Base-by-base conservation (phyloP, 306 rosid genomes). In the Echinosophora koreensis region DNA sequence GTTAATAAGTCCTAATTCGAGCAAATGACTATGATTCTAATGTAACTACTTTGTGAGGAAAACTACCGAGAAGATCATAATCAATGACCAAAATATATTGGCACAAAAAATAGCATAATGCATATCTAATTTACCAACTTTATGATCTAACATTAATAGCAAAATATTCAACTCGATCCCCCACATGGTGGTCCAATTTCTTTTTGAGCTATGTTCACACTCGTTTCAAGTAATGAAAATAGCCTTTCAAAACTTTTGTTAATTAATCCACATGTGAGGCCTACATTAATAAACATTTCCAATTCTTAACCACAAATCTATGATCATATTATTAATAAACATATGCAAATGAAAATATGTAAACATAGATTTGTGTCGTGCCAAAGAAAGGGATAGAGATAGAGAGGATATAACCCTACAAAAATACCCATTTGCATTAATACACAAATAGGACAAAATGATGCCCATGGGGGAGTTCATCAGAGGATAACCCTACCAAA, bases 161-260 rank as follows among this genome's bases (percentile, higher is more conserved):
- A 37, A 72, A 41, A 52, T 68, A 69, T 79, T 73, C 57, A 66
- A 67, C 73, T 15, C 56, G 22, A 22, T 22, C 32, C n/a, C 12
- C 54, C 86, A 78, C 83, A 73, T 83, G 83, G 80, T 78, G 86
- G 86, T 83, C 86, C 86, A 66, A 16, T 15, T 34, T 72, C 28
- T 55, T 72, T 65, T 64, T 66, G 34, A 66, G 57, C 22, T 51
- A 42, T 38, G 50, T 44, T 60, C 54, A 51, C 49, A 61, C 67
- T 32, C 62, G 22, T 15, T 77, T 46, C 78, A 44, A 64, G 69
- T 54, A 38, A 68, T 5, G 55, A 46, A 17, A 51, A 34, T 64
- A 38, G 55, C 38, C 51, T 47, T 30, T 39, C 13, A 75, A 77
- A 28, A 42, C 77, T 69, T 68, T 69, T 51, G 16, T 52, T 27